A percentile compares a stretch with the other conserved stretches of the same genome.
Conservation (phyloP, 2,329 filamentous ascomycete species). For the Teratosphaeria viscida region DNA sequence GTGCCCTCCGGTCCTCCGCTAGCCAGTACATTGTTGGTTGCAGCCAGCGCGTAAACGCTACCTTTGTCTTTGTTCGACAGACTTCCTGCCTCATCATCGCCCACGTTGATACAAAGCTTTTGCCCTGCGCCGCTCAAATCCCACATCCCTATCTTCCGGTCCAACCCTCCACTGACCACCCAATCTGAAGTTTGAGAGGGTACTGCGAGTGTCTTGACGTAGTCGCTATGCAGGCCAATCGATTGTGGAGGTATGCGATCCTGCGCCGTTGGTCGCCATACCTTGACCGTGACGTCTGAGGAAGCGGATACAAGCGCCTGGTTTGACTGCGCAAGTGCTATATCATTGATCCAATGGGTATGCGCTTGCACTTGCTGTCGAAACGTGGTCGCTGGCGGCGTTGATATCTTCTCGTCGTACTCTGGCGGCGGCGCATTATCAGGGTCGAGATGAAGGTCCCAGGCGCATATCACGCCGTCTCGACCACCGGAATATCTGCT, state of each 20-base stretch:
- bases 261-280: constrained; percentile 69
- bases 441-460: constrained; percentile 73
- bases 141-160: constrained; percentile 88
- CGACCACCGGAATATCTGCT: constrained; percentile 85
- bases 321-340: constrained; percentile 68
- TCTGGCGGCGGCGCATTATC: constrained; percentile 23
- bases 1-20: constrained; percentile 91
- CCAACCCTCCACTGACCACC: constrained; percentile 88
- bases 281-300: constrained; percentile 85
- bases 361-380: constrained; percentile 65
- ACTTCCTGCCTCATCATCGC: constrained; percentile 62
- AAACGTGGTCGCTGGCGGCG: constrained; percentile 40
- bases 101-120: constrained; percentile 74
- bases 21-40: constrained; percentile 69
- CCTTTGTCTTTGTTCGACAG: constrained; percentile 72
- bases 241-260: constrained; percentile 58
- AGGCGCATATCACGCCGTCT: constrained; percentile 91
- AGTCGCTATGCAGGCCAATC: constrained; percentile 89
- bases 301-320: constrained; percentile 76
- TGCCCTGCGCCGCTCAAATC: constrained; percentile 82
- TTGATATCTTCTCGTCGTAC: constrained; percentile 23
- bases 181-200: constrained; percentile 62
- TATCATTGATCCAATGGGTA: constrained; percentile 94
- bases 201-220: constrained; percentile 86
- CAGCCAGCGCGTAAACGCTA: constrained; percentile 83